A percentile compares a stretch with the other conserved stretches of the same genome.
Conservation (phyloP, 192 early-diverging fungal genomes). For the Pilaira anomala region DNA sequence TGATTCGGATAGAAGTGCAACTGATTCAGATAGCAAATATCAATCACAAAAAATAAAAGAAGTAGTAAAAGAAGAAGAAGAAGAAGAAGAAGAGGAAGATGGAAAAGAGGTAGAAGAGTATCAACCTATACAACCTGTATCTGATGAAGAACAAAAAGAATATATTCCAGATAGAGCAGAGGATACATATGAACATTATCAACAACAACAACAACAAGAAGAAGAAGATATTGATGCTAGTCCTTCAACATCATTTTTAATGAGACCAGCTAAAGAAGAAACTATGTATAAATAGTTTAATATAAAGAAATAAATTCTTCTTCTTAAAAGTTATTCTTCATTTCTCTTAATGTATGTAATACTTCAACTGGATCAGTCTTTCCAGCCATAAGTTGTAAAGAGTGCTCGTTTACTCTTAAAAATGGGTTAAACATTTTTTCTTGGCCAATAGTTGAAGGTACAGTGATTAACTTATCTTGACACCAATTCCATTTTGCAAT, state of each 20-base stretch:
- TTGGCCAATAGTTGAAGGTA: constrained; percentile 88
- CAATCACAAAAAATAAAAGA: neutral
- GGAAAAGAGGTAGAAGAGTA: neutral
- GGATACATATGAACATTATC: no score
- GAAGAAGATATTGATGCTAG: no score
- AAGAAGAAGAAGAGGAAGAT: neutral
- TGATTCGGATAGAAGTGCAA: neutral
- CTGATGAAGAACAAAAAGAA: no score
- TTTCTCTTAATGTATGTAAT: constrained; percentile 70
- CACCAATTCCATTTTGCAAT: constrained; percentile 62
- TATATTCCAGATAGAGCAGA: no score
- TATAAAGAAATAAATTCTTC: neutral
- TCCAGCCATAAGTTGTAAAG: constrained; percentile 55
- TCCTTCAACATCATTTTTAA: no score
- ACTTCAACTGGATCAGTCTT: constrained; percentile 70
- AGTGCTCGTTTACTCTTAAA: constrained; percentile 71
- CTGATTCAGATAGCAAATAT: neutral
- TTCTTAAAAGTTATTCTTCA: constrained; percentile 63
- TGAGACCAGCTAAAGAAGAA: no score
- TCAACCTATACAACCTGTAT: no score
- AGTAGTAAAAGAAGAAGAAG: neutral
- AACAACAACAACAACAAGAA: no score
- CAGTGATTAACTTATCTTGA: constrained; percentile 44
- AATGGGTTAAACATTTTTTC: constrained; percentile 89
- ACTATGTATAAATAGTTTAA: no score